Conservation (phyloP, 169 alveolate species). For the Besnoitia besnoiti region DNA sequence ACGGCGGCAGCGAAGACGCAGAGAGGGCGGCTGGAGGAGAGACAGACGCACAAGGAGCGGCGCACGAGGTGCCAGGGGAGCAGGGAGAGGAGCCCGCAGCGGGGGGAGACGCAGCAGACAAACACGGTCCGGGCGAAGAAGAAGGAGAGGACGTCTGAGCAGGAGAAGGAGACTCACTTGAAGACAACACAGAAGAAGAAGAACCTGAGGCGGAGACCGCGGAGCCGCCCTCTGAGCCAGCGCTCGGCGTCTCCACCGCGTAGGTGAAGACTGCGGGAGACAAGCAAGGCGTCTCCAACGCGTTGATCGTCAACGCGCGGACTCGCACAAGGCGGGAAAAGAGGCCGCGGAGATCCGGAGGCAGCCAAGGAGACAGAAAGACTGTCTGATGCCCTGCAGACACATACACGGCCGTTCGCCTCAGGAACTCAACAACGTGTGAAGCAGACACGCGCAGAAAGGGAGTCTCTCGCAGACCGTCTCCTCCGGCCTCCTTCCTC, state of each 20-base stretch:
- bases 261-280: background rate
- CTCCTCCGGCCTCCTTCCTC: too few species aligned
- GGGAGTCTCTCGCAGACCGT: too few species aligned
- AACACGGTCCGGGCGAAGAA: too few species aligned
- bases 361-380: background rate
- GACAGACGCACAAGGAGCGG: background rate
- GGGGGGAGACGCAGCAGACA: background rate
- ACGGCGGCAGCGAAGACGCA: background rate
- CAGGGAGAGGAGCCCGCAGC: background rate
- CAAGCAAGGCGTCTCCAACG: background rate
- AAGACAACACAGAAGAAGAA: background rate
- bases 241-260: too few species aligned
- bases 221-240: too few species aligned
- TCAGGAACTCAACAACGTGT: too few species aligned
- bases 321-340: background rate
- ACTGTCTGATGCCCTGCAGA: conserved; percentile 8
- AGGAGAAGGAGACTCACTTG: too few species aligned
- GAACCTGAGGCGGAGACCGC: background rate
- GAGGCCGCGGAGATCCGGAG: conserved; percentile 23
- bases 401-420: too few species aligned
- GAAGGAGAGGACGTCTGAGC: too few species aligned
- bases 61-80: too few species aligned
- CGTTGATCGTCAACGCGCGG: conserved; percentile 5
- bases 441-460: too few species aligned
- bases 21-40: background rate